Percentiles rank a stretch among this genome's conserved stretches.
phyloP scores from a whole-genome alignment of 495 filamentous ascomycete genomes.

The Polyplosphaeria fusca region DNA sequence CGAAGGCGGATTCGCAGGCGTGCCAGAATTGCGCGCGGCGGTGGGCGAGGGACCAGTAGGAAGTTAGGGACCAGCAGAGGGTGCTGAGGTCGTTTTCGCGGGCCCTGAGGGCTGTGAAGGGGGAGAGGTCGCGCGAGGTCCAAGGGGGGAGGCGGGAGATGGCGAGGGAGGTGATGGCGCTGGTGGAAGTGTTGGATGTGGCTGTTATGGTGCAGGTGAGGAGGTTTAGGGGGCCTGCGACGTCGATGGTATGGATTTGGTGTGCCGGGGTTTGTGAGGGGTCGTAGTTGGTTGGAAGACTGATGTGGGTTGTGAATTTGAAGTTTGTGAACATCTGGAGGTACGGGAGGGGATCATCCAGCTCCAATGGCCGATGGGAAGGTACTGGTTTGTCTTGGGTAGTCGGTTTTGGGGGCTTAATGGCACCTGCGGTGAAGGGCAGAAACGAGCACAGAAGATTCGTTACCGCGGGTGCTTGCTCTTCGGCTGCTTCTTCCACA shows the following conservation, averaged over 20 bases:
- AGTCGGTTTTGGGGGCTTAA: neutral
- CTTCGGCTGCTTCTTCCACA: neutral
- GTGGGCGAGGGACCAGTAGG: conserved; percentile 35
- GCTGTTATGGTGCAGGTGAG: conserved; percentile 22
- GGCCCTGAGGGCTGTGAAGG: conserved; percentile 26
- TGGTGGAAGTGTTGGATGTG: conserved; percentile 28
- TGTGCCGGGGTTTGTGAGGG: conserved; percentile 1
- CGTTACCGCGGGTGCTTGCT: conserved; percentile 19
- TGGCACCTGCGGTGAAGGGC: conserved; percentile 18
- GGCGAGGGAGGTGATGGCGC: conserved; percentile 9
- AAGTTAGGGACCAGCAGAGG: conserved; percentile 32
- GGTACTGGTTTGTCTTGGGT: conserved; percentile 23
- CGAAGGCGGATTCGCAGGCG: conserved; percentile 28
- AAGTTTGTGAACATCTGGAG: conserved; percentile 57
- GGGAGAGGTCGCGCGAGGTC: conserved; percentile 35
- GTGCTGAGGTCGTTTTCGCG: conserved; percentile 31
- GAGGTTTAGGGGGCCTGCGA: conserved; percentile 31
- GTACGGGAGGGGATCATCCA: conserved; percentile 56
- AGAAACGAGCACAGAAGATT: conserved; percentile 33
- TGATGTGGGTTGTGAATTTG: conserved; percentile 49
- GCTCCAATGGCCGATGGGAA: conserved; percentile 54
- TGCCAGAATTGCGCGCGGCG: conserved; percentile 36
- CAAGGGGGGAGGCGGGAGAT: conserved; percentile 43
- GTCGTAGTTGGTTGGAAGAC: conserved; percentile 12
- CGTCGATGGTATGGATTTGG: conserved; percentile 33